phyloP scores from a whole-genome alignment of 2,329 filamentous ascomycete species.

The Aspergillus nomiae region DNA sequence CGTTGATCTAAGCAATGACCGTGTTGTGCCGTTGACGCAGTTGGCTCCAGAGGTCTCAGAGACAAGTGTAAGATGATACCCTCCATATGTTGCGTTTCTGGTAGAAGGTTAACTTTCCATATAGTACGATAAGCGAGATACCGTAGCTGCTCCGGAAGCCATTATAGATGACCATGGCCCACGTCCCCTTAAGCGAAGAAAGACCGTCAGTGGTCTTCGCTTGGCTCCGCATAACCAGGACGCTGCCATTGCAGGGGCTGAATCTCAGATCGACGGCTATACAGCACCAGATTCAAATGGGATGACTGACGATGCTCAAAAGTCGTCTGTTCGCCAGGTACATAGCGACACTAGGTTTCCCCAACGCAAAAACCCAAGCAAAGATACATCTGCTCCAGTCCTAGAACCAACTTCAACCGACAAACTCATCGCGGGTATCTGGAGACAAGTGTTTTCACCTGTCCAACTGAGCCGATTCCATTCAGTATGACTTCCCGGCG shows the following conservation, averaged over 20 bases:
- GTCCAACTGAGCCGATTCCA: constrained; percentile 19
- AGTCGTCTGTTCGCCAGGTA: constrained; percentile 22
- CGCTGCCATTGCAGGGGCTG: background rate
- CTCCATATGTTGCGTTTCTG: background rate
- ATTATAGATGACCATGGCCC: constrained; percentile 6
- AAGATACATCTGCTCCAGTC: constrained; percentile 38
- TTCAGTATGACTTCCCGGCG: constrained; percentile 14
- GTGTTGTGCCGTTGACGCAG: constrained; percentile 3
- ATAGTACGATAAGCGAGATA: background rate
- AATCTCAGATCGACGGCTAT: background rate
- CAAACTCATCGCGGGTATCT: constrained; percentile 53
- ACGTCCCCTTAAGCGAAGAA: constrained; percentile 25
- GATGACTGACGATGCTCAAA: background rate
- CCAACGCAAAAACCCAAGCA: constrained; percentile 23
- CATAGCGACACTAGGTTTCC: constrained; percentile 30
- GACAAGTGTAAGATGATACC: background rate
- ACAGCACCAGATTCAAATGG: background rate
- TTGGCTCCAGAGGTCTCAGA: background rate
- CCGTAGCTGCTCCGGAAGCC: background rate
- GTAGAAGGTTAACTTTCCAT: background rate
- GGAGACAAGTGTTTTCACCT: constrained; percentile 49
- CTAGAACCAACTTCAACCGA: constrained; percentile 52
- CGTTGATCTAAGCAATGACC: constrained; percentile 14
- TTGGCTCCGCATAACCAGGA: constrained; percentile 16
- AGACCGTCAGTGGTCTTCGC: constrained; percentile 35